Evolutionary conservation across 2,329 filamentous ascomycete species (phyloP).

Genomic region (Emericellopsis atlantica): DNA sequence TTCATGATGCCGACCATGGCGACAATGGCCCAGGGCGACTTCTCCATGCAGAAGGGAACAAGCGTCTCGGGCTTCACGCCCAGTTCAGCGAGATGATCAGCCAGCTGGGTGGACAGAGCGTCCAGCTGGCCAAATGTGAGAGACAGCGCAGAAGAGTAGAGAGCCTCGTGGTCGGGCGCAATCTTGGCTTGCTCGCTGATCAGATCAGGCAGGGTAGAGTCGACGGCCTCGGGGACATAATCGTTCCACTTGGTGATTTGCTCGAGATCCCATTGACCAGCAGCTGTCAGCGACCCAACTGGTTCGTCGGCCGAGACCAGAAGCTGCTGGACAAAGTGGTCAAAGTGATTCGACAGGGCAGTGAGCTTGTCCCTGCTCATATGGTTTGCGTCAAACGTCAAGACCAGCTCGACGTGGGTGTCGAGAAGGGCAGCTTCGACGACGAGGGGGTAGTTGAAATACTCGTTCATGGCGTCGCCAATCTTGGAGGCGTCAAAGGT

Average conservation of each 20-base stretch:
- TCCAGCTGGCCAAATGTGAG: conserved; percentile 23
- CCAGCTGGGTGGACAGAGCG: conserved; percentile 1
- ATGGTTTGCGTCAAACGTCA: conserved; percentile 4
- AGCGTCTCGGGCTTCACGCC: conserved; percentile 11
- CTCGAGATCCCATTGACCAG: conserved; percentile 2
- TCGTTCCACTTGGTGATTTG: conserved; percentile 2
- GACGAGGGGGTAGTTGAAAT: conserved; percentile 10
- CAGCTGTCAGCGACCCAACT: background rate
- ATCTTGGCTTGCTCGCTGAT: background rate
- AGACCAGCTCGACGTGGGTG: conserved; percentile 3
- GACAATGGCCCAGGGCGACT: background rate
- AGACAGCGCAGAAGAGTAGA: background rate
- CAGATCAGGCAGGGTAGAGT: background rate
- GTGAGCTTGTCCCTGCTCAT: background rate
- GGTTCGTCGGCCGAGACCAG: background rate
- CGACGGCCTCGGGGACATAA: background rate
- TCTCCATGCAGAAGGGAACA: background rate
- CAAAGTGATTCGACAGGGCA: background rate
- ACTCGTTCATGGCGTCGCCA: background rate
- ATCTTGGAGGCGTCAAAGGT: background rate
- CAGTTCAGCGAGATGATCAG: background rate
- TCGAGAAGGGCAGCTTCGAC: conserved; percentile 3
- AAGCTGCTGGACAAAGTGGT: background rate
- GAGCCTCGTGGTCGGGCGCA: conserved; percentile 7
- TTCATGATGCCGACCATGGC: background rate